Conservation (phyloP, 352 stramenopile genomes). For the Globisporangium uncinulatum region DNA sequence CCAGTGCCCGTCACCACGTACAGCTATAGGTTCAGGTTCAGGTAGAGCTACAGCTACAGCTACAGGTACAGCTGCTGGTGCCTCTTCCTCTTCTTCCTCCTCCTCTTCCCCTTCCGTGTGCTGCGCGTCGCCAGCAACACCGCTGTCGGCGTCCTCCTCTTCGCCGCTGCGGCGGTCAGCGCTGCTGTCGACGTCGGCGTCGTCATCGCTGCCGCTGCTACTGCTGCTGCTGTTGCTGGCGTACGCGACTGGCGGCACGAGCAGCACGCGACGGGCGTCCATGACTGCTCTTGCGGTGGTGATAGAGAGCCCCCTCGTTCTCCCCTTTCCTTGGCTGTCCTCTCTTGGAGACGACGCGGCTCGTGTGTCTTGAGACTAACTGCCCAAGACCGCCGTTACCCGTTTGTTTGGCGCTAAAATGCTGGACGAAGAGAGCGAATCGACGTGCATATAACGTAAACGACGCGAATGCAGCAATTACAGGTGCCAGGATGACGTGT, state of each 20-base stretch:
- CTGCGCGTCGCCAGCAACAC: neutral
- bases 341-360: too few species aligned
- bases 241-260: slow-evolving; percentile 23
- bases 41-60: neutral
- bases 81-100: neutral
- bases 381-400: too few species aligned
- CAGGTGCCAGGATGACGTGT: too few species aligned
- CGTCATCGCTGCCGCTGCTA: slow-evolving; percentile 5
- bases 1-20: too few species aligned
- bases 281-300: neutral
- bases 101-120: neutral
- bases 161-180: neutral
- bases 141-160: neutral
- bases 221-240: slow-evolving; percentile 17
- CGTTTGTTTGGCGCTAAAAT: too few species aligned
- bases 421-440: too few species aligned
- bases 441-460: too few species aligned
- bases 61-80: neutral
- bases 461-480: too few species aligned
- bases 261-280: slow-evolving; percentile 5
- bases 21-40: too few species aligned
- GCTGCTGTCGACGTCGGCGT: neutral
- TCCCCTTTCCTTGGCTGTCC: too few species aligned
- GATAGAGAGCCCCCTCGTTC: too few species aligned
- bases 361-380: too few species aligned